Base-by-base conservation (phyloP, 1,284 basidiomycete genomes). In the Meira nashicola region DNA sequence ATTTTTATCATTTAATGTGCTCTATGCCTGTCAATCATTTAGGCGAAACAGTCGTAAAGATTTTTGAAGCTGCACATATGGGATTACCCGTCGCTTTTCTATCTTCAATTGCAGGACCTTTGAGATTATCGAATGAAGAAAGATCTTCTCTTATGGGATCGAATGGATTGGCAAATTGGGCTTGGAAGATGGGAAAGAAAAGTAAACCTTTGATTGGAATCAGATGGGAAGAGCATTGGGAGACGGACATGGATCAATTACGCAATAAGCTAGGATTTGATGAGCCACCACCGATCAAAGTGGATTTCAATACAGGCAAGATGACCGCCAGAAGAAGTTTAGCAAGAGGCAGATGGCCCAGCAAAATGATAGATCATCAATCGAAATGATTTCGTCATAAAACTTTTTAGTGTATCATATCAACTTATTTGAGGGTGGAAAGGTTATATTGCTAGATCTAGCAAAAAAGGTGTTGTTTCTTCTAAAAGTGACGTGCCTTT, bases 171-270 rank as follows among this genome's bases (percentile, higher is more conserved):
- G 55, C 55, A 11, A 38, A 10, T 7, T 64, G 57, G 52, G 55
- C 53, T 39, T 46, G 55, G 58, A 50, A 49, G 40, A 51, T 23
- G 43, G 48, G 50, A 6, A 55, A 59, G 21, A 44, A 25, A n/a
- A 46, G 23, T n/a, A 59, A 48, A 25, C 54, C 50, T 49, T 54
- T 98, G 59, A 89, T 97, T 59, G 88, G 88, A 0, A 87, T 98
- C 8, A 92, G 93, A 73, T 98, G 94, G 95, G 94, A 98, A 80
- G 84, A 91, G 78, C 82, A 92, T 60, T 98, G 93, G 93, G 86
- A 86, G 58, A 87, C 90, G 78, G 83, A 89, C 58, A 80, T 94
- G 3, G 84, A 84, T 1, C 87, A 90, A 57, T 82, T 96, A 79
- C 88, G 89, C 79, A 82, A 79, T 62, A 89, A 92, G 73, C 81